A percentile compares a stretch with the other conserved stretches of the same genome.
These are phyloP conservation scores for Starmerella powellii DNA, from an alignment of 805 yeast species.

Conservation along the genomic window DNA sequence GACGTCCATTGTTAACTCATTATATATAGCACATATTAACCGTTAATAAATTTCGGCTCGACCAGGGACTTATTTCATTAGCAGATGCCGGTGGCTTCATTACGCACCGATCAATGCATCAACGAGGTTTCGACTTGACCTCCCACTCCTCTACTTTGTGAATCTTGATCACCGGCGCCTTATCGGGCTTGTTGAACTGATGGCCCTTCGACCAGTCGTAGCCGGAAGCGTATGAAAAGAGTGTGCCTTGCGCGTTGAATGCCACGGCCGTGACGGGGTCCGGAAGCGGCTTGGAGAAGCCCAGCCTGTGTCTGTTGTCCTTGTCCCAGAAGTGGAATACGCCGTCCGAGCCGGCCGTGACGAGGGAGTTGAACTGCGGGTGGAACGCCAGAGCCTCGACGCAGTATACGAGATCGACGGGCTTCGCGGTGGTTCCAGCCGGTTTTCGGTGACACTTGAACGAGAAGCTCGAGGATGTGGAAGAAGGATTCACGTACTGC, in stretches of 20 bases:
- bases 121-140: conserved; percentile 42
- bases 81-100: too few relatives aligned
- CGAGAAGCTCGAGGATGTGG: conserved; percentile 54
- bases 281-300: conserved; percentile 50
- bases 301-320: conserved; percentile 76
- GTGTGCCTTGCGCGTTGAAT: conserved; percentile 71
- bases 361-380: conserved; percentile 80
- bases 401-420: conserved; percentile 60
- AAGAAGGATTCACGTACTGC: conserved; percentile 74
- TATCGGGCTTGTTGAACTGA: conserved; percentile 60
- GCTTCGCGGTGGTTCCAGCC: conserved; percentile 36
- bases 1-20: too few relatives aligned
- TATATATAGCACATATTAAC: too few relatives aligned
- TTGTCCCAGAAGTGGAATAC: conserved; percentile 92
- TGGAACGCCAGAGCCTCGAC: conserved; percentile 76
- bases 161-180: conserved; percentile 62
- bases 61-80: too few relatives aligned
- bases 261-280: conserved; percentile 58
- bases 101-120: too few relatives aligned
- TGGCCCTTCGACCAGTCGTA: conserved; percentile 91
- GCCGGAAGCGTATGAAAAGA: conserved; percentile 82
- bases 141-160: conserved; percentile 83
- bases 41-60: too few relatives aligned
- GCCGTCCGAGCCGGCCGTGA: conserved; percentile 93
- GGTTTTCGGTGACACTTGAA: conserved; percentile 88